Evolutionary conservation across 2,329 filamentous ascomycete genomes (phyloP).

Genomic region (Diaporthe sp.): DNA sequence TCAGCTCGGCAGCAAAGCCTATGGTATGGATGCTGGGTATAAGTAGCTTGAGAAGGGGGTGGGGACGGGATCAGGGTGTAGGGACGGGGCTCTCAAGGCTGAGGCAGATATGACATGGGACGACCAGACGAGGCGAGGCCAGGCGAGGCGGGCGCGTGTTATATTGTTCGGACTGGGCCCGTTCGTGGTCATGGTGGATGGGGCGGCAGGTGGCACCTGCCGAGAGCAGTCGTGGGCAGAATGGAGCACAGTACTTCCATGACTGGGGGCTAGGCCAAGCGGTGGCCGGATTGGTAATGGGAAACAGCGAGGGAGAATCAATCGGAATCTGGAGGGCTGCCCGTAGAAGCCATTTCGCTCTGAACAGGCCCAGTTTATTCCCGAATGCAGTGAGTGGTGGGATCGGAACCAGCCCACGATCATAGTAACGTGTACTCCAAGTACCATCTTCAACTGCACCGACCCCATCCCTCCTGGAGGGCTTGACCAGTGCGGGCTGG

Average conservation of each 20-base stretch:
- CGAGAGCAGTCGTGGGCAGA: background rate
- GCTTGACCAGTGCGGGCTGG: background rate
- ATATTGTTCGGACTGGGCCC: constrained; percentile 31
- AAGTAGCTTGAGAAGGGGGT: background rate
- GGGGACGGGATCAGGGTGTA: background rate
- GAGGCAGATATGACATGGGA: constrained; percentile 13
- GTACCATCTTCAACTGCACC: constrained; percentile 1
- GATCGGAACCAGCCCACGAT: constrained; percentile 14
- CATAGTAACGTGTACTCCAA: background rate
- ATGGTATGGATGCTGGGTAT: background rate
- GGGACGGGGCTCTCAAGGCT: constrained; percentile 1
- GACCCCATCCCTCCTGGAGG: background rate
- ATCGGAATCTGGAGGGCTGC: background rate
- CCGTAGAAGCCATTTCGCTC: constrained; percentile 13
- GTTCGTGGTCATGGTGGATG: constrained; percentile 21
- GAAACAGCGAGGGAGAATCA: background rate
- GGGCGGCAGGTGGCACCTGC: constrained; percentile 15
- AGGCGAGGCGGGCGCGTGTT: constrained; percentile 19
- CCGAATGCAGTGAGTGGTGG: background rate
- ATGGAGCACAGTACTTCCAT: constrained; percentile 22
- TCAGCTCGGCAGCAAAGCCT: background rate
- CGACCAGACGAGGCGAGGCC: background rate
- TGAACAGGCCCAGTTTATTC: constrained; percentile 11
- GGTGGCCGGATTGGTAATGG: constrained; percentile 29
- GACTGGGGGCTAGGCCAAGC: constrained; percentile 8